These are phyloP conservation scores for Solanum lignicaule DNA, from an alignment of 257 asterid species.

Conservation along the genomic window DNA sequence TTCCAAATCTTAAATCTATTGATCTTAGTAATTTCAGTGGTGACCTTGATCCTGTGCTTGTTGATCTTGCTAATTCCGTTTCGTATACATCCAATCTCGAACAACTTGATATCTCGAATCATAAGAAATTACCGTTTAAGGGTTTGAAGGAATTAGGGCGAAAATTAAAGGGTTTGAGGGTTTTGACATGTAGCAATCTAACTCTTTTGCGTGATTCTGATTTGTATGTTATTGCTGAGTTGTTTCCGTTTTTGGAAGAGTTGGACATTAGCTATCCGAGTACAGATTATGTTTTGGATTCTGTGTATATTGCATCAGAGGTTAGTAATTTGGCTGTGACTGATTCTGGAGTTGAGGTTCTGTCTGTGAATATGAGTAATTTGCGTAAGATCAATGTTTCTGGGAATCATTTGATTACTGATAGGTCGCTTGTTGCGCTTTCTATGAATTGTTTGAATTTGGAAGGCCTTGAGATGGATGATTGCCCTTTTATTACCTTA, in stretches of 20 bases:
- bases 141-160: background rate
- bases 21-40: slow-evolving; percentile 1
- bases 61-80: background rate
- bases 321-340: background rate
- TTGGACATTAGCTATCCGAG: slow-evolving; percentile 8
- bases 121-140: background rate
- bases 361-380: background rate
- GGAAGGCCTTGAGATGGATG: background rate
- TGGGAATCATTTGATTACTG: slow-evolving; percentile 12
- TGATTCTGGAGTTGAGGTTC: slow-evolving; percentile 7
- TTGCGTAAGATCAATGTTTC: slow-evolving; percentile 9
- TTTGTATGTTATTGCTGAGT: slow-evolving; percentile 1
- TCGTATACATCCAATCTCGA: background rate
- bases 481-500: slow-evolving; percentile 3
- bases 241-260: slow-evolving; percentile 5
- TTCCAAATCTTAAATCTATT: background rate
- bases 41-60: background rate
- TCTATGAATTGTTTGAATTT: slow-evolving; percentile 1
- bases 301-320: background rate
- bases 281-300: background rate
- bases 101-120: background rate
- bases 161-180: background rate
- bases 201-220: background rate
- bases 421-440: slow-evolving; percentile 5
- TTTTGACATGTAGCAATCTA: slow-evolving; percentile 1